Conservation (phyloP, 2,329 filamentous ascomycete species). For the Ceratocystis ficicola region DNA sequence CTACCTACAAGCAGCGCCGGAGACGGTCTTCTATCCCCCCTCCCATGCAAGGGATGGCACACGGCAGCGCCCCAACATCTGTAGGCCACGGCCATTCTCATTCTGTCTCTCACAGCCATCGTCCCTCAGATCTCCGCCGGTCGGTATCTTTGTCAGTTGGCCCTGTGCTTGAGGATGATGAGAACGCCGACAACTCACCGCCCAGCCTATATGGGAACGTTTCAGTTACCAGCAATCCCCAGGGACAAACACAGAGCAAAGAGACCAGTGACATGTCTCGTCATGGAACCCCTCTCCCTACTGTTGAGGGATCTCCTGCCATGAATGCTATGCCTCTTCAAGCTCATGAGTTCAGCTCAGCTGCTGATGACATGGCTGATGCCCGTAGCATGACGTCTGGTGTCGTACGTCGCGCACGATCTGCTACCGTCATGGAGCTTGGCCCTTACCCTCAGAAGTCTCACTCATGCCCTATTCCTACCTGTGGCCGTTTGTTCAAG, state of each 20-base stretch:
- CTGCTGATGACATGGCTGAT: constrained; percentile 50
- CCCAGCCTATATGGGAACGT: constrained; percentile 63
- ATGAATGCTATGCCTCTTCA: constrained; percentile 58
- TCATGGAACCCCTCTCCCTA: constrained; percentile 79
- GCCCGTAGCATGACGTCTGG: constrained; percentile 60
- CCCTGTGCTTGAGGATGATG: constrained; percentile 67
- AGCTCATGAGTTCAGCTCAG: constrained; percentile 55
- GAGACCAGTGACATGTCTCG: constrained; percentile 75
- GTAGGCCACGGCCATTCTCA: constrained; percentile 29
- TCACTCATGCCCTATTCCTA: constrained; percentile 97
- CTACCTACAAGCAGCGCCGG: constrained; percentile 95
- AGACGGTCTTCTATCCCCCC: constrained; percentile 86
- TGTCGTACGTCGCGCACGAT: constrained; percentile 78
- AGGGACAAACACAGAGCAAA: constrained; percentile 51
- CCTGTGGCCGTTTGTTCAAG: constrained; percentile 95
- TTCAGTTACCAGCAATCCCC: constrained; percentile 37
- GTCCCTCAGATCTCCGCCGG: constrained; percentile 79
- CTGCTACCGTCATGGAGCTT: constrained; percentile 91
- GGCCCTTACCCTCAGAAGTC: constrained; percentile 96
- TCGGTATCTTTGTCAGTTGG: constrained; percentile 83
- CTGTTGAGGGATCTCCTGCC: constrained; percentile 68
- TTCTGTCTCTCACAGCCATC: constrained; percentile 44
- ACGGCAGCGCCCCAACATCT: constrained; percentile 50
- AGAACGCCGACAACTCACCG: constrained; percentile 66
- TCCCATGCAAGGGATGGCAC: constrained; percentile 51